phyloP scores from a whole-genome alignment of 345 rosid genomes.

The Euphorbia pulcherrima region DNA sequence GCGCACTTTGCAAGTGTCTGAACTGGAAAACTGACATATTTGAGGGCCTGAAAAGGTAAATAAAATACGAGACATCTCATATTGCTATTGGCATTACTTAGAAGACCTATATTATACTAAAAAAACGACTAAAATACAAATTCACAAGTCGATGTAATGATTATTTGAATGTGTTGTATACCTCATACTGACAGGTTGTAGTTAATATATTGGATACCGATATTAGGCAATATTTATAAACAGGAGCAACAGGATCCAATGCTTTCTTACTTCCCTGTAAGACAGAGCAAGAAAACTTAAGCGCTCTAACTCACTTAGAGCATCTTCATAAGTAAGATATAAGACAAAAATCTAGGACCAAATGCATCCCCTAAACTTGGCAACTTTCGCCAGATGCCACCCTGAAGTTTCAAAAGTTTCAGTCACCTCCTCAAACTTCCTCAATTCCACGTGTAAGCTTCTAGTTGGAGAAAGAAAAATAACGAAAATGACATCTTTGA shows the following conservation, averaged over 20 bases:
- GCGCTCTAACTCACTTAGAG: background rate
- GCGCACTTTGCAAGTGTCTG: constrained; percentile 96
- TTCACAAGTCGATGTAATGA: background rate
- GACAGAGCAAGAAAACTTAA: constrained; percentile 6
- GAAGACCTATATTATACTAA: background rate
- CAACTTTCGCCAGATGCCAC: too few species aligned
- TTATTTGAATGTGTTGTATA: constrained; percentile 16
- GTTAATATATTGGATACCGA: constrained; percentile 79
- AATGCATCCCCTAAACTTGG: too few species aligned
- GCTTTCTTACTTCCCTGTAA: constrained; percentile 72
- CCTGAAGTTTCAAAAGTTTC: too few species aligned
- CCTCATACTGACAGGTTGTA: constrained; percentile 98
- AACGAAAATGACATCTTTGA: too few species aligned
- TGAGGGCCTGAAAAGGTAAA: constrained; percentile 61
- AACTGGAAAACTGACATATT: constrained; percentile 92
- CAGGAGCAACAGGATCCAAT: constrained; percentile 85
- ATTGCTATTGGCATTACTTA: background rate
- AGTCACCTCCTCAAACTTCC: too few species aligned
- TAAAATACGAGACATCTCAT: background rate
- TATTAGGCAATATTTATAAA: constrained; percentile 73
- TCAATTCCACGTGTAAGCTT: too few species aligned
- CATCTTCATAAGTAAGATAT: background rate
- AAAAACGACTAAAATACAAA: background rate
- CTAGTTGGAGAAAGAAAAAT: too few species aligned
- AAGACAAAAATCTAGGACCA: background rate